Conservation (phyloP, 208 protist species). For the Acanthamoeba triangularis region DNA sequence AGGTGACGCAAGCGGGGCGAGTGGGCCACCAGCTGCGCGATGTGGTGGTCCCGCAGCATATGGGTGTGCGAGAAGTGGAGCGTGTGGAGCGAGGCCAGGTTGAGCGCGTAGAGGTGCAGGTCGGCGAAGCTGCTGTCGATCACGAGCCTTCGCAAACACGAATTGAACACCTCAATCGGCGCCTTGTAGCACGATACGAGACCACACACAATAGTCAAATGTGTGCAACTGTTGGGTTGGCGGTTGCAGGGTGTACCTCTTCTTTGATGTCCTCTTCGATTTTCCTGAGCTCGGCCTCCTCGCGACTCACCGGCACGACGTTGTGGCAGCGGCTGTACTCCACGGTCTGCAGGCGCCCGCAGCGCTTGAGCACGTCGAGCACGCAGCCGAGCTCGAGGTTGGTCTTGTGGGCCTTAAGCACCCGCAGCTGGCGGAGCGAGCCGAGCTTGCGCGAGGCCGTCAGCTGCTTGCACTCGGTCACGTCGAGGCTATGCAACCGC, state of each 20-base stretch:
- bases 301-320: not conserved
- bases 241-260: not conserved
- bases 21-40: not conserved
- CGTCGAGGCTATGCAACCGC: conserved; percentile 27
- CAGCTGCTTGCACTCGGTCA: conserved; percentile 33
- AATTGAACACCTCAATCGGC: not conserved
- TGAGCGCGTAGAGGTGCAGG: conserved; percentile 13
- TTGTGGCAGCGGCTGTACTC: conserved; percentile 57
- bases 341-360: conserved; percentile 21
- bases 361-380: not conserved
- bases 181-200: not conserved
- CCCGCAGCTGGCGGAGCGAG: not conserved
- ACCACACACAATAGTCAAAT: no score
- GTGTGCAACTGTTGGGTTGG: not conserved
- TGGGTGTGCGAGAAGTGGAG: conserved; percentile 33
- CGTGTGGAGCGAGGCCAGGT: not conserved
- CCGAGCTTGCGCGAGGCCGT: not conserved
- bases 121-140: conserved; percentile 38
- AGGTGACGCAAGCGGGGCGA: not conserved
- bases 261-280: conserved; percentile 13
- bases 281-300: conserved; percentile 18
- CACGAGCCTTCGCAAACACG: not conserved
- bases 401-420: conserved; percentile 37
- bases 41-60: conserved; percentile 24
- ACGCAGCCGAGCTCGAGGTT: conserved; percentile 48